phyloP scores from a whole-genome alignment of 2,329 filamentous ascomycete genomes.

The Apiospora sp. region DNA sequence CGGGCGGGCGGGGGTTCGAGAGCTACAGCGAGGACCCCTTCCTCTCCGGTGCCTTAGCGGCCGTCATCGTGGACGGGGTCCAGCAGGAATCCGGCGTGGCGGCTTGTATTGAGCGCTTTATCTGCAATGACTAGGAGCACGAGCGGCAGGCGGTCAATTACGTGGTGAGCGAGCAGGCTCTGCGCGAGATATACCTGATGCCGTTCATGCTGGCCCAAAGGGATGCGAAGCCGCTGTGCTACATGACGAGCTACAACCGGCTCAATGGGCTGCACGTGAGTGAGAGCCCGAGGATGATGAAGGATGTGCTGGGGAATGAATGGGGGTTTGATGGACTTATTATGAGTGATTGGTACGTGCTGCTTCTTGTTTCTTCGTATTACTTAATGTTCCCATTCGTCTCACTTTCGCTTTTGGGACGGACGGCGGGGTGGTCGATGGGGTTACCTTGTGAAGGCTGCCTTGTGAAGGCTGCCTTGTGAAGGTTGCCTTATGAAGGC shows the following conservation, averaged over 20 bases:
- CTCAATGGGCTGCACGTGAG: conserved; percentile 64
- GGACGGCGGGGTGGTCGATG: too few species aligned
- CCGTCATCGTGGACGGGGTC: conserved; percentile 61
- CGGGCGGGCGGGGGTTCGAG: conserved; percentile 67
- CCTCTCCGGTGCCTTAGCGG: conserved; percentile 61
- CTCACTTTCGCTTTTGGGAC: too few species aligned
- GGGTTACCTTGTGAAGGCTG: too few species aligned
- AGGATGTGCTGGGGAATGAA: conserved; percentile 60
- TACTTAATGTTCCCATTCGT: too few species aligned
- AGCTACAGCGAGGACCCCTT: conserved; percentile 66
- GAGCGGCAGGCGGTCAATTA: conserved; percentile 63
- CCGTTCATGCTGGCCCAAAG: conserved; percentile 66
- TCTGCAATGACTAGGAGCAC: conserved; percentile 68
- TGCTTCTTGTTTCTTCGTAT: too few species aligned
- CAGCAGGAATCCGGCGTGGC: conserved; percentile 63
- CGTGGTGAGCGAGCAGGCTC: conserved; percentile 61
- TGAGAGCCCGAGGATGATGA: conserved; percentile 59
- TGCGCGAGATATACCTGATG: conserved; percentile 65
- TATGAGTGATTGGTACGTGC: conserved; percentile 62
- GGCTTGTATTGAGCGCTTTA: conserved; percentile 67
- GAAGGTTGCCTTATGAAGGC: too few species aligned
- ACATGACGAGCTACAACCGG: conserved; percentile 68
- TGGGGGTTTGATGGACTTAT: conserved; percentile 65
- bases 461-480: too few species aligned
- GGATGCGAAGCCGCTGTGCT: conserved; percentile 57